Percentiles rank a stretch among this genome's conserved stretches.
These are phyloP conservation scores for Lactifluus volemus DNA, from an alignment of 768 basidiomycete species.

Conservation along the genomic window DNA sequence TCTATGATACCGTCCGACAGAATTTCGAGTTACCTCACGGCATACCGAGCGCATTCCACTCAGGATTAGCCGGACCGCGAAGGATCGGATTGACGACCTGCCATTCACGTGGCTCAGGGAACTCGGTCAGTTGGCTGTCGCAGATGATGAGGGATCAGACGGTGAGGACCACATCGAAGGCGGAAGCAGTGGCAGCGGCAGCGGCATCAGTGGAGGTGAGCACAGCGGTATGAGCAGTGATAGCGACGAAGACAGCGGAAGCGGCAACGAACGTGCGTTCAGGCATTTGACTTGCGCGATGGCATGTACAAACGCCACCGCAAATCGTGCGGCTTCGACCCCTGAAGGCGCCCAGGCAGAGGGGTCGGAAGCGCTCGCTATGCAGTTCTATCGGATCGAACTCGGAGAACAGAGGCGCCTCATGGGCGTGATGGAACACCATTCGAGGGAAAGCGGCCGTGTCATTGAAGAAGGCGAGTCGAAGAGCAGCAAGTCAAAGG, in stretches of 20 bases:
- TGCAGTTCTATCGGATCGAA: slow-evolving; percentile 92
- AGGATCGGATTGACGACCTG: slow-evolving; percentile 48
- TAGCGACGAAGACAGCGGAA: slow-evolving; percentile 11
- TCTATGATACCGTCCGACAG: slow-evolving; percentile 91
- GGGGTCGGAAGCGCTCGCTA: slow-evolving; percentile 72
- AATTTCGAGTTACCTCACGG: slow-evolving; percentile 68
- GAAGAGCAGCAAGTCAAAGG: slow-evolving; percentile 13
- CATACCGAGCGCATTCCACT: slow-evolving; percentile 77
- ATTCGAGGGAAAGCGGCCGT: slow-evolving; percentile 50
- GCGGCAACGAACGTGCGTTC: not conserved
- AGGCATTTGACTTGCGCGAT: not conserved
- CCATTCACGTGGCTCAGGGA: slow-evolving; percentile 74
- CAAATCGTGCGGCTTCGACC: not conserved
- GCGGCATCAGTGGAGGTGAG: slow-evolving; percentile 12
- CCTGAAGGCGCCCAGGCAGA: slow-evolving; percentile 34
- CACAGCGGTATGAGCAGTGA: slow-evolving; percentile 15
- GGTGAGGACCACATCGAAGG: slow-evolving; percentile 11
- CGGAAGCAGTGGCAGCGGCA: slow-evolving; percentile 13
- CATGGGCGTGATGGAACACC: slow-evolving; percentile 88
- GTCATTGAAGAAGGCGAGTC: slow-evolving; percentile 18
- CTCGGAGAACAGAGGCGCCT: slow-evolving; percentile 82
- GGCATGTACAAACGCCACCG: not conserved
- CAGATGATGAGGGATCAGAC: slow-evolving; percentile 12
- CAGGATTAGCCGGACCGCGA: slow-evolving; percentile 35
- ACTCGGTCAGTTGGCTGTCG: slow-evolving; percentile 49